Evolutionary conservation across 805 yeast genomes (phyloP).

Genomic region (Ogataea haglerorum): DNA sequence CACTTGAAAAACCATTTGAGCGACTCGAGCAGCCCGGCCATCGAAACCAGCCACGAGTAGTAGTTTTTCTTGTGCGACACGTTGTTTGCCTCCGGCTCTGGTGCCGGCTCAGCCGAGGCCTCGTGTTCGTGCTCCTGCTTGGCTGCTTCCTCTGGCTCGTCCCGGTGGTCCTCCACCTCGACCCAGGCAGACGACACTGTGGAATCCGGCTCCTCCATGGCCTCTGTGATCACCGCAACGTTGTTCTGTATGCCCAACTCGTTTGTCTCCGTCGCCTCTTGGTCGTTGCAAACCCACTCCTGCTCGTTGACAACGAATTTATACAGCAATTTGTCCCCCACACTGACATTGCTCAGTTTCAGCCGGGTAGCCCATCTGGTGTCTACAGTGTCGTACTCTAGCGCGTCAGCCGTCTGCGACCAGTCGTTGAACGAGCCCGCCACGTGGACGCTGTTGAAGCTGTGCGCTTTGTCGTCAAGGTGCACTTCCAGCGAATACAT

Average conservation of each 20-base stretch:
- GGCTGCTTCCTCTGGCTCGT: constrained; percentile 1
- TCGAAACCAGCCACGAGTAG: constrained; percentile 17
- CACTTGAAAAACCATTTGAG: constrained; percentile 23
- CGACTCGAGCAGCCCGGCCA: constrained; percentile 15
- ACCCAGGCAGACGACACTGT: constrained; percentile 16
- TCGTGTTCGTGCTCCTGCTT: not conserved
- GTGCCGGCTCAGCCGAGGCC: not conserved
- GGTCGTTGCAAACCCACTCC: constrained; percentile 28
- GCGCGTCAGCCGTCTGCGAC: constrained; percentile 11
- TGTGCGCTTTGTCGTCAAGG: constrained; percentile 17
- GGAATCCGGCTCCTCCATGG: constrained; percentile 4
- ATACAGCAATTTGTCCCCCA: constrained; percentile 22
- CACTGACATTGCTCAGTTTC: not conserved
- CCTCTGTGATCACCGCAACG: constrained; percentile 9
- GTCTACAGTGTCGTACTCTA: constrained; percentile 4
- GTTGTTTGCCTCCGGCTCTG: not conserved
- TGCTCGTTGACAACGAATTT: constrained; percentile 29
- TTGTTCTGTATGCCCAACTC: constrained; percentile 28
- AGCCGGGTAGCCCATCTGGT: constrained; percentile 11
- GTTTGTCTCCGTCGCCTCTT: constrained; percentile 23
- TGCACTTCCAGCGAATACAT: constrained; percentile 11
- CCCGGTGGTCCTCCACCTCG: constrained; percentile 8
- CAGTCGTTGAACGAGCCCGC: constrained; percentile 27
- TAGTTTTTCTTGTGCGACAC: constrained; percentile 9
- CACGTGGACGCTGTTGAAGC: constrained; percentile 11